Conservation (phyloP, 2,329 filamentous ascomycete species). For the Fusarium solani-melongenae region DNA sequence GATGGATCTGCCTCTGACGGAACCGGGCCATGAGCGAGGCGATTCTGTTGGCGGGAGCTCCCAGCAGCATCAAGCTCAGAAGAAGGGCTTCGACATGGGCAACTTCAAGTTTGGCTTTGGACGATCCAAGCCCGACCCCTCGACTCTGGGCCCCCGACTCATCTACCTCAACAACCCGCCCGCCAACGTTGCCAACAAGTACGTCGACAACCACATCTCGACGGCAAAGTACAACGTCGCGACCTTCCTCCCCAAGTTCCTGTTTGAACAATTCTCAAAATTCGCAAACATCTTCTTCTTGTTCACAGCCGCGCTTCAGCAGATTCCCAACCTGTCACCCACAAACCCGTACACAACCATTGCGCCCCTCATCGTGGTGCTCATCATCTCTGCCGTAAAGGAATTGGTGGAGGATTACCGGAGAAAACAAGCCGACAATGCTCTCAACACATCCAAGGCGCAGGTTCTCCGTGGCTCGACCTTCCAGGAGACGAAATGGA, state of each 20-base stretch:
- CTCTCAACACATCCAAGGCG: slow-evolving; percentile 88
- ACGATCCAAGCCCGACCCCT: slow-evolving; percentile 84
- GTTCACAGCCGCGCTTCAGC: slow-evolving; percentile 93
- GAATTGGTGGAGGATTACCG: slow-evolving; percentile 95
- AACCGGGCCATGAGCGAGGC: slow-evolving; percentile 64
- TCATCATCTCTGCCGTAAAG: slow-evolving; percentile 95
- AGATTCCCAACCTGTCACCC: slow-evolving; percentile 93
- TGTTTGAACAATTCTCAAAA: slow-evolving; percentile 98
- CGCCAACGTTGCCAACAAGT: slow-evolving; percentile 89
- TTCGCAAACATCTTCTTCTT: slow-evolving; percentile 99
- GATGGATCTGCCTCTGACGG: slow-evolving; percentile 96
- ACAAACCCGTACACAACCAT: slow-evolving; percentile 98
- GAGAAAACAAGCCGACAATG: slow-evolving; percentile 85
- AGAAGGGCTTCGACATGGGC: slow-evolving; percentile 69
- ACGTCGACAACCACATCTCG: slow-evolving; percentile 95
- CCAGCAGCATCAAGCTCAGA: slow-evolving; percentile 54
- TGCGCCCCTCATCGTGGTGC: slow-evolving; percentile 88
- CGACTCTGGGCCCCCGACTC: slow-evolving; percentile 88
- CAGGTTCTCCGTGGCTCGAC: slow-evolving; percentile 83
- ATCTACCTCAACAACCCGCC: slow-evolving; percentile 97
- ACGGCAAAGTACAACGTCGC: slow-evolving; percentile 96
- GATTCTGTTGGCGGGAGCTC: slow-evolving; percentile 53
- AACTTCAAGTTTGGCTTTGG: slow-evolving; percentile 96
- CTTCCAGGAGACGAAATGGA: slow-evolving; percentile 92
- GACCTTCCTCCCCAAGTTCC: slow-evolving; percentile 95